These are phyloP conservation scores for Aquilaria sinensis DNA, from an alignment of 345 rosid species.

Conservation along the genomic window DNA sequence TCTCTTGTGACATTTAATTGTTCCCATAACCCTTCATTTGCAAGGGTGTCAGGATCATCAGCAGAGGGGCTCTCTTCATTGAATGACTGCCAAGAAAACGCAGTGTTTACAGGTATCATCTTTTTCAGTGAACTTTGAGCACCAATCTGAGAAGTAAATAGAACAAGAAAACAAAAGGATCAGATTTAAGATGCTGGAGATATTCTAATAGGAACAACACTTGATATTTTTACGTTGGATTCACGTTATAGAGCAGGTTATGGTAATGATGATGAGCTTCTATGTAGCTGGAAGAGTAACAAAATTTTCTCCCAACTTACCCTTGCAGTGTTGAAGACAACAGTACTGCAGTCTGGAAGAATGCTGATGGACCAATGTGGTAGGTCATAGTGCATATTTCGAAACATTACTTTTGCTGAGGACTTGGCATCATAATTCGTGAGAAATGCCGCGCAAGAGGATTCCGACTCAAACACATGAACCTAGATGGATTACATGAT, in stretches of 20 bases:
- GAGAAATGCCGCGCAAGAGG: conserved; percentile 69
- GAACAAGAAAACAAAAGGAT: background rate
- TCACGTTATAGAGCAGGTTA: background rate
- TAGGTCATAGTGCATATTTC: conserved; percentile 43
- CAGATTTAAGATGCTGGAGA: too few species aligned
- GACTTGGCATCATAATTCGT: conserved; percentile 50
- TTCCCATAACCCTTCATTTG: conserved; percentile 59
- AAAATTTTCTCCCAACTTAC: conserved; percentile 22
- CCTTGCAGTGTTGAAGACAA: conserved; percentile 68
- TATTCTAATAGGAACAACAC: too few species aligned
- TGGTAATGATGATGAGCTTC: background rate
- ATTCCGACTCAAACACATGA: conserved; percentile 43
- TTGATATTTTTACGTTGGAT: too few species aligned
- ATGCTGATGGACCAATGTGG: conserved; percentile 83
- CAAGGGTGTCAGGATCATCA: conserved; percentile 36
- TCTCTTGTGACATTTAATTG: conserved; percentile 75
- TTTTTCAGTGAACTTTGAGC: conserved; percentile 53
- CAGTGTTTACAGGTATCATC: conserved; percentile 46
- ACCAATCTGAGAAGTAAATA: conserved; percentile 38
- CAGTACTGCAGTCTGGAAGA: conserved; percentile 73
- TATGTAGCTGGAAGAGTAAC: background rate
- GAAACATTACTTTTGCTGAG: conserved; percentile 37
- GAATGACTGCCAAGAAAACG: conserved; percentile 72
- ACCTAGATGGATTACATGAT: conserved; percentile 30
- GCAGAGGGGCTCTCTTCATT: conserved; percentile 52